These are phyloP conservation scores for Sphaerulina vaccinii DNA, from an alignment of 2,329 filamentous ascomycete species.

Conservation along the genomic window DNA sequence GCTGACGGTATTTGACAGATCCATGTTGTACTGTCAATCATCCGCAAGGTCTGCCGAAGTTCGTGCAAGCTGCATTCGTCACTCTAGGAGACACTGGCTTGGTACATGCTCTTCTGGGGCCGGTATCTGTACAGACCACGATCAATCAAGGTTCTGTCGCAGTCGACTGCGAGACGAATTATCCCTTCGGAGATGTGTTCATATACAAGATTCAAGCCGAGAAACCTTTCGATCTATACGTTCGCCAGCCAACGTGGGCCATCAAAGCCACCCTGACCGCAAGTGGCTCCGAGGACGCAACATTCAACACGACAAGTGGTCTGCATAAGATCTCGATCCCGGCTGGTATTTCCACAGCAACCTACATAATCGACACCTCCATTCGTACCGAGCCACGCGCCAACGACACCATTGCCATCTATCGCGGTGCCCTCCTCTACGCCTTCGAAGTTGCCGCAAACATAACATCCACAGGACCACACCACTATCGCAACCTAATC, in stretches of 20 bases:
- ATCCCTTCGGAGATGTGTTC: conserved; percentile 48
- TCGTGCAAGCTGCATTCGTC: conserved; percentile 50
- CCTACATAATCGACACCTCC: conserved; percentile 37
- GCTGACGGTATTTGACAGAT: conserved; percentile 20
- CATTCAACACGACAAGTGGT: conserved; percentile 21
- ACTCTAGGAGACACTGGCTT: conserved; percentile 45
- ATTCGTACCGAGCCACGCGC: conserved; percentile 40
- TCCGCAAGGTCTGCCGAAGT: conserved; percentile 58
- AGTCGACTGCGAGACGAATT: conserved; percentile 50
- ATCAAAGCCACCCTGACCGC: conserved; percentile 29
- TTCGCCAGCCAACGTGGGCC: conserved; percentile 50
- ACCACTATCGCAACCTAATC: conserved; percentile 18
- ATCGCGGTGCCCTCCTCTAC: conserved; percentile 40
- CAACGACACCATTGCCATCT: conserved; percentile 41
- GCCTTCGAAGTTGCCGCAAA: conserved; percentile 35
- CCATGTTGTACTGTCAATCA: conserved; percentile 61
- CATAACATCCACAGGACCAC: conserved; percentile 26
- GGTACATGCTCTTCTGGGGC: conserved; percentile 52
- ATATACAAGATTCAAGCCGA: conserved; percentile 43
- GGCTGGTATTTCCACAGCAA: conserved; percentile 37
- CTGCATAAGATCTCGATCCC: conserved; percentile 41
- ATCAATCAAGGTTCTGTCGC: conserved; percentile 42
- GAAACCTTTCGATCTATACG: conserved; percentile 43
- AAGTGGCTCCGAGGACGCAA: conserved; percentile 20
- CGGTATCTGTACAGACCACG: conserved; percentile 44